phyloP scores from a whole-genome alignment of 495 filamentous ascomycete species.

The Xylaria castorea region DNA sequence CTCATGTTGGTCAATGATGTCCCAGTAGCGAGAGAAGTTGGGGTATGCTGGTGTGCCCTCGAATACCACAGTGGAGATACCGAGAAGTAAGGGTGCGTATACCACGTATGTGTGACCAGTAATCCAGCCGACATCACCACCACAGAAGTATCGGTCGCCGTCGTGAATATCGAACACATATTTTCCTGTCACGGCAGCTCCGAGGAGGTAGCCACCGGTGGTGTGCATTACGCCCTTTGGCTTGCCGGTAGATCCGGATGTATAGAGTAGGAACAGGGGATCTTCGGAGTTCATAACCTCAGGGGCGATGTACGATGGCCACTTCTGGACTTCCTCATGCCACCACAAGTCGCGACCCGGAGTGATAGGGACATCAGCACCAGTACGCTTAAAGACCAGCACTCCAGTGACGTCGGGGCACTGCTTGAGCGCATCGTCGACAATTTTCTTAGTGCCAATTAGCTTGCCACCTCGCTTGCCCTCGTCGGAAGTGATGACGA shows the following conservation, averaged over 20 bases:
- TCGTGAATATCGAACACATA: constrained; percentile 99
- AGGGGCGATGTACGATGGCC: constrained; percentile 85
- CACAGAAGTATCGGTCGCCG: constrained; percentile 92
- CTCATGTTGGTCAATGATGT: constrained; percentile 92
- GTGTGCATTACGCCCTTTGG: constrained; percentile 99
- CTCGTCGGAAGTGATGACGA: constrained; percentile 96
- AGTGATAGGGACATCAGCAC: constrained; percentile 90
- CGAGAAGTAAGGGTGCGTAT: constrained; percentile 91
- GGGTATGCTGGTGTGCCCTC: constrained; percentile 98
- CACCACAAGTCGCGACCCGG: constrained; percentile 92
- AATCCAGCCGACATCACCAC: constrained; percentile 99
- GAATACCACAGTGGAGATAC: constrained; percentile 96
- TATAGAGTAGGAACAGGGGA: constrained; percentile 96
- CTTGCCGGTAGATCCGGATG: constrained; percentile 96
- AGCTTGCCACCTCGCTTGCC: constrained; percentile 97
- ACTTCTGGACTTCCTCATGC: constrained; percentile 98
- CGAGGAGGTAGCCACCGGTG: constrained; percentile 91
- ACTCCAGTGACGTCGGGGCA: constrained; percentile 88
- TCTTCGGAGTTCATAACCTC: constrained; percentile 91
- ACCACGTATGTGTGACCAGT: constrained; percentile 99
- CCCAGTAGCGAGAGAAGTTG: constrained; percentile 98
- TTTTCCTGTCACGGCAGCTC: constrained; percentile 92
- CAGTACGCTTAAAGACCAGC: constrained; percentile 94
- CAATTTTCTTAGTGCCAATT: constrained; percentile 99
- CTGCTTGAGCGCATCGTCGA: constrained; percentile 96